Conservation (phyloP, 768 basidiomycete species). For the Gelatoporia subvermispora region DNA sequence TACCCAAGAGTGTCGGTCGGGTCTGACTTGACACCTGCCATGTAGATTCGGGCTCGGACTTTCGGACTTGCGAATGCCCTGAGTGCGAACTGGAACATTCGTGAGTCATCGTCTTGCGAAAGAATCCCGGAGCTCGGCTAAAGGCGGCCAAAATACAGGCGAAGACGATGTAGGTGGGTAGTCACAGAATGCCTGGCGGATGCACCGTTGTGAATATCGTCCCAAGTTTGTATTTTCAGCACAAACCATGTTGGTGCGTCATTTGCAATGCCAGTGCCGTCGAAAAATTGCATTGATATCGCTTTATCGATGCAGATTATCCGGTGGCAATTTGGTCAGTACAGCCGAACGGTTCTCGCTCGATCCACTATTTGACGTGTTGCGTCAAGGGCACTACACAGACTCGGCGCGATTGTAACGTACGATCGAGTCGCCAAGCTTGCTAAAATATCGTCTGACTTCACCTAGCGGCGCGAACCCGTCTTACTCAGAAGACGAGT, state of each 20-base stretch:
- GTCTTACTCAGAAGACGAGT: slow-evolving; percentile 21
- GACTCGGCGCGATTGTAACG: slow-evolving; percentile 53
- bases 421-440: slow-evolving; percentile 25
- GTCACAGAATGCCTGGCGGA: too few species aligned
- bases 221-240: slow-evolving; percentile 16
- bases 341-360: too few species aligned
- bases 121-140: too few species aligned
- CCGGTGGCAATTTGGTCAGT: slow-evolving; percentile 9
- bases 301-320: slow-evolving; percentile 9
- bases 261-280: too few species aligned
- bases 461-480: slow-evolving; percentile 24
- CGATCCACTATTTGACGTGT: too few species aligned
- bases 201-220: background rate
- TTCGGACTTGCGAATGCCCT: slow-evolving; percentile 36
- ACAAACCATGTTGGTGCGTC: slow-evolving; percentile 25
- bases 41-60: slow-evolving; percentile 31
- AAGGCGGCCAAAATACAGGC: too few species aligned
- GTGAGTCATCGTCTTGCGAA: slow-evolving; percentile 19
- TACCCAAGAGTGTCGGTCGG: background rate
- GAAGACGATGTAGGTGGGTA: slow-evolving; percentile 36
- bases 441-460: background rate
- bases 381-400: slow-evolving; percentile 50
- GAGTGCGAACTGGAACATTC: slow-evolving; percentile 27
- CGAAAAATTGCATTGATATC: too few species aligned
- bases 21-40: background rate